Evolutionary conservation across 768 basidiomycete species (phyloP).

Genomic region (Podaxis mareebaensis): DNA sequence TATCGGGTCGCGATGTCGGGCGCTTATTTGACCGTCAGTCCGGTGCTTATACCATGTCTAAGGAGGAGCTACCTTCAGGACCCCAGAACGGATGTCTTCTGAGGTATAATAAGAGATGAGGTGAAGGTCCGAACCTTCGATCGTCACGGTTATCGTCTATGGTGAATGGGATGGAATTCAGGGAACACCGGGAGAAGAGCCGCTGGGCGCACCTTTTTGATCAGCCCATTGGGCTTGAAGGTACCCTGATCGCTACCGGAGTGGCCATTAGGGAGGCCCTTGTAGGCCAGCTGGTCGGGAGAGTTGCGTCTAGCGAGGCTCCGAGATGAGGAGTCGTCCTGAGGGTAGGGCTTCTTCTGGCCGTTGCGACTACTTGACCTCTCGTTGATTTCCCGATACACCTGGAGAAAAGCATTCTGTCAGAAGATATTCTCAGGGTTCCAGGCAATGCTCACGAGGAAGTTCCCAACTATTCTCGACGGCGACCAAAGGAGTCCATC

Average conservation of each 20-base stretch:
- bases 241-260: conserved; percentile 49
- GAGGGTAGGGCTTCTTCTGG: conserved; percentile 51
- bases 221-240: conserved; percentile 71
- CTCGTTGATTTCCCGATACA: conserved; percentile 81
- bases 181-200: neutral
- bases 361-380: conserved; percentile 57
- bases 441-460: conserved; percentile 53
- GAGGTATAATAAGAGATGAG: conserved; percentile 84
- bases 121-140: conserved; percentile 79
- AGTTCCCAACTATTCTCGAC: conserved; percentile 82
- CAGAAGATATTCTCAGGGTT: neutral
- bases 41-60: neutral
- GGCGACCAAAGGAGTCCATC: conserved; percentile 79
- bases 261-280: conserved; percentile 32
- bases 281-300: conserved; percentile 40
- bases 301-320: conserved; percentile 39
- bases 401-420: conserved; percentile 38
- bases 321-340: conserved; percentile 45
- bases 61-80: conserved; percentile 46
- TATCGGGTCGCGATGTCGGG: conserved; percentile 69
- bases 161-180: neutral
- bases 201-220: conserved; percentile 65
- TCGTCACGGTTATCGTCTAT: conserved; percentile 84
- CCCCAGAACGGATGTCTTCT: conserved; percentile 72
- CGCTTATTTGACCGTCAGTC: conserved; percentile 35